Base-by-base conservation (phyloP, 345 rosid genomes). In the Sapria himalayana region DNA sequence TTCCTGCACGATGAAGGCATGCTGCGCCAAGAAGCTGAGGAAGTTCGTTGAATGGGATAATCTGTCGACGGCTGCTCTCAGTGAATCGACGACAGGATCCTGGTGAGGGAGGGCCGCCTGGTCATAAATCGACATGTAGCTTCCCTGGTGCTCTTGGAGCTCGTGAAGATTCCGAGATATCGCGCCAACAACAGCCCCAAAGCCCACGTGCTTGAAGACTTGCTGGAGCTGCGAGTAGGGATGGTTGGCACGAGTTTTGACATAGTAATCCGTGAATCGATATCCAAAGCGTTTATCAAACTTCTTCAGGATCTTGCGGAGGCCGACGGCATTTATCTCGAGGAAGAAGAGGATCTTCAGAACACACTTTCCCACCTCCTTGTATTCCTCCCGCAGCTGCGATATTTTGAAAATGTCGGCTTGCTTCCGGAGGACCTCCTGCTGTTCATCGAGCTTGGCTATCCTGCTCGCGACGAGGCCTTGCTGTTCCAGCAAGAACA, bases 101-200 rank as follows among this genome's bases (percentile, higher is more conserved):
- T 91, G 80, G 52, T 74, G 66, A 2, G 89, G 82, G 49, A 77
- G 78, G 50, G 59, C 74, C 22, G 99, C 89, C 39, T 81, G 74
- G 64, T 91, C 99, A 60, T 80, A 91, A 33, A 91, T 80, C 19
- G 99, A 91, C 43, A 77, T 51, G 62, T 72, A 77, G 66, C 99
- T 91, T 67, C 95, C 99, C 48, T 77, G 82, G 19, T 76, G 73
- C 49, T 74, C 96, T 57, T 84, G 96, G 59, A 91, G 96, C 41
- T 91, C 95, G 47, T 86, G 96, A 44, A 91, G 92, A 67, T 91
- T 91, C 24, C 99, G 93, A 23, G 99, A 91, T 48, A 91, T 56
- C 12, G 99, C 99, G 33, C 99, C 96, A 54, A 76, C 79, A 66
- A 91, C 99, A 43, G 99, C 99, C 38, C 96, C 99, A 27, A 91